phyloP scores from a whole-genome alignment of 495 filamentous ascomycete genomes.

The Podospora comata region DNA sequence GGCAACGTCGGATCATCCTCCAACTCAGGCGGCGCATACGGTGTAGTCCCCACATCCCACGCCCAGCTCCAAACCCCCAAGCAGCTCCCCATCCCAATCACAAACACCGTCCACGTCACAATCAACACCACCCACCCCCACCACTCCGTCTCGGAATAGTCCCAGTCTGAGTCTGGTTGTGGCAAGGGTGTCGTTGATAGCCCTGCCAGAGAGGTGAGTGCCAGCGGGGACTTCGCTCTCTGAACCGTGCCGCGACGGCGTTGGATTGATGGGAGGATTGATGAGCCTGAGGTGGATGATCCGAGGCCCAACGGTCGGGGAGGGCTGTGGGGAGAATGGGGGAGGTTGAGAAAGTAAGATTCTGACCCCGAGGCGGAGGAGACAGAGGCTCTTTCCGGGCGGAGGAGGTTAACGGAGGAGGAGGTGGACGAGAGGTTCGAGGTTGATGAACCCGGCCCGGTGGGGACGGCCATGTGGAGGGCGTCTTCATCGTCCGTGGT shows the following conservation, averaged over 20 bases:
- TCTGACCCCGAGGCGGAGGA: slow-evolving; percentile 61
- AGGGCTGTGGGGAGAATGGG: slow-evolving; percentile 6
- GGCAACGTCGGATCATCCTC: slow-evolving; percentile 91
- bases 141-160: slow-evolving; percentile 90
- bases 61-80: slow-evolving; percentile 99
- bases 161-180: slow-evolving; percentile 58
- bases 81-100: slow-evolving; percentile 91
- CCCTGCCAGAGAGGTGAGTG: slow-evolving; percentile 37
- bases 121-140: slow-evolving; percentile 93
- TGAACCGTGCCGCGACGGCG: slow-evolving; percentile 51
- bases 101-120: slow-evolving; percentile 91
- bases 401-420: slow-evolving; percentile 34
- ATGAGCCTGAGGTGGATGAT: neutral
- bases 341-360: slow-evolving; percentile 57
- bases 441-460: slow-evolving; percentile 20
- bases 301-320: neutral
- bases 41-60: slow-evolving; percentile 97
- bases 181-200: slow-evolving; percentile 39
- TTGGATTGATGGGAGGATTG: slow-evolving; percentile 31
- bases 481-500: slow-evolving; percentile 81
- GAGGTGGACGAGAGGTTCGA: slow-evolving; percentile 23
- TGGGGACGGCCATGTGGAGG: slow-evolving; percentile 51
- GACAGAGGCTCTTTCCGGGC: slow-evolving; percentile 45
- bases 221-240: slow-evolving; percentile 61
- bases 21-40: slow-evolving; percentile 86